phyloP scores from a whole-genome alignment of 1,284 basidiomycete genomes.

The Cutaneotrichosporon mucoides region DNA sequence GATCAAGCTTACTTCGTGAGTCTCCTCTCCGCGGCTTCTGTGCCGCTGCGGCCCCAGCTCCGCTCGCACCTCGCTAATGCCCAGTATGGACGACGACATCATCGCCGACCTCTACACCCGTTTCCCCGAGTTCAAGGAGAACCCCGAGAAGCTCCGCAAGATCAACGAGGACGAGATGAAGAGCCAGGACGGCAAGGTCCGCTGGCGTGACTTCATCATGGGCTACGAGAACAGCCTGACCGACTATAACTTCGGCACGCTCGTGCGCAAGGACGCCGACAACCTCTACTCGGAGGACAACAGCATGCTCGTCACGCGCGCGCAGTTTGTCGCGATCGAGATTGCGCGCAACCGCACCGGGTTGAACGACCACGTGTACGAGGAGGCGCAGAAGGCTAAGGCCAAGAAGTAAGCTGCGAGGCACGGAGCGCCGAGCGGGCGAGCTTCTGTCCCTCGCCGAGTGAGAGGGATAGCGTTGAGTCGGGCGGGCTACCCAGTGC shows the following conservation, averaged over 20 bases:
- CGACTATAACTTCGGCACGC: conserved; percentile 95
- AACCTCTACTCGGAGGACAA: conserved; percentile 88
- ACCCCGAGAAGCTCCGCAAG: conserved; percentile 58
- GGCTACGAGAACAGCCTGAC: conserved; percentile 76
- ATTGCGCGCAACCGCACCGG: conserved; percentile 89
- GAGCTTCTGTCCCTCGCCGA: too few species aligned
- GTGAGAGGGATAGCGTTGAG: too few species aligned
- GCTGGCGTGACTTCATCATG: conserved; percentile 83
- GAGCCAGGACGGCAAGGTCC: conserved; percentile 79
- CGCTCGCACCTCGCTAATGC: conserved; percentile 1
- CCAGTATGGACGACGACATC: conserved; percentile 87
- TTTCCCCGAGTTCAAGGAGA: conserved; percentile 81
- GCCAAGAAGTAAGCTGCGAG: conserved; percentile 27
- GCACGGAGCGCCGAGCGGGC: neutral
- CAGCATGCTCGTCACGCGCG: conserved; percentile 79
- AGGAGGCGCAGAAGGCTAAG: conserved; percentile 56
- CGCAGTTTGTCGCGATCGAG: conserved; percentile 89
- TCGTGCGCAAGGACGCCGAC: conserved; percentile 76
- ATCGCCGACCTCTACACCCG: conserved; percentile 67
- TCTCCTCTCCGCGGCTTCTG: conserved; percentile 9
- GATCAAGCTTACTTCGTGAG: conserved; percentile 75
- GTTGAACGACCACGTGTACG: conserved; percentile 83
- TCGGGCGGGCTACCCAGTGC: too few species aligned
- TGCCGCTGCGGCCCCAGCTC: neutral
- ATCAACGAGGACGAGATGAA: conserved; percentile 96